Evolutionary conservation across 106 monocot species (phyloP), one percentile per base, ranked within the genome.

Genomic region (Apostasia shenzhenica): DNA sequence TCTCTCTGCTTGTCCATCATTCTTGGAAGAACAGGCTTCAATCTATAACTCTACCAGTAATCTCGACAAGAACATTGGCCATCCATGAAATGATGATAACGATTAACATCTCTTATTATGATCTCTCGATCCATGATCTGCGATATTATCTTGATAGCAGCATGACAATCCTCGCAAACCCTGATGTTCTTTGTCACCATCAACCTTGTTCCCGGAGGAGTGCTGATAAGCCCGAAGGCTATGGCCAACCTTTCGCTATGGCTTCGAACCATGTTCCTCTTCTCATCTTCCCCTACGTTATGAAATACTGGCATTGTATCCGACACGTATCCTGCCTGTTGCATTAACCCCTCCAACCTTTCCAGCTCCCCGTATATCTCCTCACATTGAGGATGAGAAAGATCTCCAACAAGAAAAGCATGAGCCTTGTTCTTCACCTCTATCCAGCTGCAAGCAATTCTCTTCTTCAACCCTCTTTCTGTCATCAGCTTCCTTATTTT

Each of bases 181-280:
- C 82, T 49, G 2, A 94, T 78, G 58, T 94, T 94, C 76, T 89
- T 92, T n/a, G 75, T 87, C 48, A 92, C 66, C 48, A 87, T 61
- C 51, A 93, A 84, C 66, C 41, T 78, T 4, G 84, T 89, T 6
- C 84, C 86, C 2, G 92, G 88, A 1, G 88, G 81, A 8, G 92
- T 88, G 46, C 80, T 89, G 52, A 89, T 85, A 13, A 93, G 53
- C 51, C 88, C 92, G 45, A 89, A 90, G 1, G 89, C 86, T 45
- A 94, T 73, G 9, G 93, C 93, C 73, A 94, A 67, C 80, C 90
- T 84, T 80, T 94, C 93, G 48, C 92, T 93, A 56, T 93, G 92
- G 58, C 79, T 68, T 44, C 87, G 76, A 13, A 91, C 79, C 86
- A 84, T 87, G 72, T 82, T 78, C 66, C 59, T 79, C 88, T 88